Evolutionary conservation across 805 yeast genomes (phyloP).

Genomic region (Metschnikowia koreensis): DNA sequence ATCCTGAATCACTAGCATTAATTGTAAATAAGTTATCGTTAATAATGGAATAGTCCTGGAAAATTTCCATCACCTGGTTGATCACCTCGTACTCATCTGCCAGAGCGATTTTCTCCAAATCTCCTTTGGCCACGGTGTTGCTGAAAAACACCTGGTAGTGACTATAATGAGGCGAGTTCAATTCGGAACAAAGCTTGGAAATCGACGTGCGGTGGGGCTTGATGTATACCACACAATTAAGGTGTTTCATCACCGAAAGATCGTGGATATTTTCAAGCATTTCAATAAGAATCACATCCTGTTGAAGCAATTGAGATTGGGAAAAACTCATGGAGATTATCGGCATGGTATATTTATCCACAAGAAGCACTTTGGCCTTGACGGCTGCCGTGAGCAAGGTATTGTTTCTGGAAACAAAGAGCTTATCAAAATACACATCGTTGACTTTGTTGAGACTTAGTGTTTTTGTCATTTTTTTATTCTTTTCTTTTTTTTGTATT

Average conservation of each 20-base stretch:
- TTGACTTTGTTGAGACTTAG: constrained; percentile 20
- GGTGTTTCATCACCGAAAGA: constrained; percentile 60
- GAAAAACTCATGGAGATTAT: constrained; percentile 87
- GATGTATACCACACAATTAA: constrained; percentile 76
- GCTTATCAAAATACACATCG: constrained; percentile 19
- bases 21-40: constrained; percentile 60
- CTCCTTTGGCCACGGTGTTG: constrained; percentile 70
- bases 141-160: constrained; percentile 76
- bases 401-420: constrained; percentile 19
- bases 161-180: constrained; percentile 75
- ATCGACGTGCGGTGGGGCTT: constrained; percentile 71
- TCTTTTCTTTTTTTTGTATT: not conserved
- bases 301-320: constrained; percentile 76
- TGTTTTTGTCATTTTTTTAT: constrained; percentile 3
- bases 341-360: constrained; percentile 78
- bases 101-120: constrained; percentile 85
- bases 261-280: constrained; percentile 53
- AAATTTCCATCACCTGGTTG: constrained; percentile 72
- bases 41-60: constrained; percentile 76
- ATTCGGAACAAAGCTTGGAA: constrained; percentile 58
- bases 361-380: constrained; percentile 67
- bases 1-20: constrained; percentile 38
- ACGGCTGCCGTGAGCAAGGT: constrained; percentile 20
- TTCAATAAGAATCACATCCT: constrained; percentile 84
- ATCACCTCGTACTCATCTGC: constrained; percentile 85